Base-by-base conservation (phyloP, 2,329 filamentous ascomycete species). In the Clonostachys sp. region DNA sequence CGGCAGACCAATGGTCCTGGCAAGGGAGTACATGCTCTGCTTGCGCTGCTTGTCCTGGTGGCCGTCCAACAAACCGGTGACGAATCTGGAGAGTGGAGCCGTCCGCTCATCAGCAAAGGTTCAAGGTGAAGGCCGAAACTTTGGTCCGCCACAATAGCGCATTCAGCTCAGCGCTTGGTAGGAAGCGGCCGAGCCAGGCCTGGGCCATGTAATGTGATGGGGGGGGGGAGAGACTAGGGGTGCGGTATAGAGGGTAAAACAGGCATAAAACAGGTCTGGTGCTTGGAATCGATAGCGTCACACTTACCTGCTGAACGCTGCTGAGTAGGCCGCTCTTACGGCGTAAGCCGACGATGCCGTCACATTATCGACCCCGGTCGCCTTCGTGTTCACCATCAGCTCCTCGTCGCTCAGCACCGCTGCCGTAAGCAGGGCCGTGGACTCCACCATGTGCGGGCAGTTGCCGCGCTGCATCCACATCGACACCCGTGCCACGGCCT, bases 401-500 rank as follows among this genome's bases (percentile, higher is more conserved):
- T 62, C 61, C 51, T 73, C 71, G 67, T 91, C 87, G 58, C 82
- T 80, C 45, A 91, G 67, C 17, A 84, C 69, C 30, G 86, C 87
- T 51, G 86, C 82, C 54, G 81, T 80, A 50, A 94, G 72, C 52
- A 90, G 77, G 4, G 85, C 86, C 40, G 88, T 91, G 35, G 85
- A 87, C 67, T 92, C 88, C 46, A 92, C 79, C 65, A 90, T 75
- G 68, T 92, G 86, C 47, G 89, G 88, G 51, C 90, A 86, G 57
- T 81, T 81, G 53, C 84, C 84, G 61, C 86, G 80, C 58, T 86
- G 78, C 75, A 86, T 82, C 86, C 85, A 87, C 66, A 84, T 77
- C 40, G 77, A 76, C 44, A 84, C 80, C 45, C 76, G 72, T 45
- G 78, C 76, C 44, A 84, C 78, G 49, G 80, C 75, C 45, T 61